Evolutionary conservation across 495 filamentous ascomycete species (phyloP), one percentile per base, ranked within the genome.

Genomic region (Pseudevernia furfuracea): DNA sequence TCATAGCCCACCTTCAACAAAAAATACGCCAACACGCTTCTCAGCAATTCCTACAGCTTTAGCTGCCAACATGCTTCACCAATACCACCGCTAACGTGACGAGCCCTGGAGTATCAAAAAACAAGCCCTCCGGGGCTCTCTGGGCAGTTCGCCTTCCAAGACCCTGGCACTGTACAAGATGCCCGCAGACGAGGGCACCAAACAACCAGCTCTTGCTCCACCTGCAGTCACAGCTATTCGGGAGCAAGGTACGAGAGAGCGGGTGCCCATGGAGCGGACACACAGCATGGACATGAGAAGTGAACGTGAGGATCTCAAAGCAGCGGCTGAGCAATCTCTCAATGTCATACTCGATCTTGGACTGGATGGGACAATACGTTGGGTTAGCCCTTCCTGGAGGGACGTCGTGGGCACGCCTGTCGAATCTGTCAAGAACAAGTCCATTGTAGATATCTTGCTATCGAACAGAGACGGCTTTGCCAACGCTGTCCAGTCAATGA

Each of bases 351-450:
- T 97, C 71, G 92, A 98, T 74, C 82, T 98, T 60, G 89, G 88
- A 69, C 80, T 97, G 57, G 89, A 96, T 69, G 90, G 90, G 57
- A 87, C 83, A 46, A 88, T 98, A 69, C 85, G 89, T 71, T 97
- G 95, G 91, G 92, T 94, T 64, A 97, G 93, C 75, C 89, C 91
- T 12, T 96, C 92, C n/a, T 98, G 94, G 94, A 84, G 84, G 63
- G 91, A 96, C 70, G 89, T 98, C 53, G 87, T 97, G 56, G 94
- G 94, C 58, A 91, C 89, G 7, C 70, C 81, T 49, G 84, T 85
- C 23, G 84, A 88, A 21, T 82, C 87, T 17, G 86, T 97, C 58
- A 79, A 88, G 60, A 89, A 89, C 58, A 88, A 83, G 59, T 77
- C 87, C 58, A 91, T 98, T 66, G 82, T 89, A 38, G 89, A 96